Evolutionary conservation across 2,329 filamentous ascomycete genomes (phyloP), one percentile per base, ranked within the genome.

Genomic region (Capronia epimyces): DNA sequence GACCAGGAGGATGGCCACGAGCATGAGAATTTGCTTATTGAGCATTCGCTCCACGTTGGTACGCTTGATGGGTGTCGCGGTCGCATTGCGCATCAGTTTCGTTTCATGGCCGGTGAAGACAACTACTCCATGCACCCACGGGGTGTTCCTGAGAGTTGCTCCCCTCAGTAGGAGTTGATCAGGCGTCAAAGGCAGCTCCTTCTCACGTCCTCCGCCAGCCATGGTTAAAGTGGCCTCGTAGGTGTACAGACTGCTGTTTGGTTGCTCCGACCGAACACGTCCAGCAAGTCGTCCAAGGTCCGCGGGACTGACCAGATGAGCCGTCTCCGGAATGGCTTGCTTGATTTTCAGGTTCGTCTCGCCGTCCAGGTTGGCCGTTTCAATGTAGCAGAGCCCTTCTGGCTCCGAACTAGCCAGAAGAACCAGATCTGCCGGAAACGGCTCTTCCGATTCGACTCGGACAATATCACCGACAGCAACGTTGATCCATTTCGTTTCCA

Each of bases 271-370:
- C 62, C 88, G 86, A 62, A 98, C 76, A 56, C 86, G 85, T 24
- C 93, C 93, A 41, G 87, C 87, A 2, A 98, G 73, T 55, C 91
- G 80, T 65, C 89, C 88, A 56, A 98, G 75, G 63, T 97, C 91
- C 57, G 80, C 83, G 15, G 89, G 82, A 65, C 88, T 95, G 52
- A 98, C 89, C 65, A 96, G 77, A 54, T 86, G 78, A 12, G 86
- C 83, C 0, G 93, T 98, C 73, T 98, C 93, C 0, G 93, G 91
- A 47, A 96, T 83, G 1, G 84, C 91, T 72, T 98, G 93, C 73
- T 98, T 98, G 73, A 98, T 95, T 72, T 98, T 98, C 61, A 98
- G 74, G 66, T 98, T 98, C 16, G 93, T 98, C 71, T 98, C 93
- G 61, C 93, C 93, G 63, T 98, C 93, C 52, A 98, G 75, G 66